Evolutionary conservation across 352 stramenopile genomes (phyloP).

Genomic region (Blastocystis sp.): DNA sequence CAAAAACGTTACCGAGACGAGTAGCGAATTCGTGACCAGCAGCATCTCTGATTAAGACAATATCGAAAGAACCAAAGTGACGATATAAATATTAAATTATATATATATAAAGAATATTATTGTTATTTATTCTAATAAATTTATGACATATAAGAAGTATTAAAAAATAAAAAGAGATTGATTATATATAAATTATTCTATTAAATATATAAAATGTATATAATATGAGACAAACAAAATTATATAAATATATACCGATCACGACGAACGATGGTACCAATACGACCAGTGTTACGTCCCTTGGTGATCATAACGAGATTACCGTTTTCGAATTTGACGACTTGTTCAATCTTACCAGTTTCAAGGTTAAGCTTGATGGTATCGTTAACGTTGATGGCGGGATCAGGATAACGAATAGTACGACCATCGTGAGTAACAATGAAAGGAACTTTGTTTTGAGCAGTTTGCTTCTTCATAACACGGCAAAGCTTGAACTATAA

Average conservation of each 20-base stretch:
- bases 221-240: too few species aligned
- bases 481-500: slow-evolving; percentile 84
- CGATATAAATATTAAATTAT: too few species aligned
- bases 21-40: slow-evolving; percentile 88
- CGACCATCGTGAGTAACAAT: slow-evolving; percentile 91
- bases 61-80: slow-evolving; percentile 95
- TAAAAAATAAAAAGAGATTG: too few species aligned
- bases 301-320: slow-evolving; percentile 86
- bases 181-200: too few species aligned
- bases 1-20: slow-evolving; percentile 83
- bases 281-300: slow-evolving; percentile 82
- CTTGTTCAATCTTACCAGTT: slow-evolving; percentile 84
- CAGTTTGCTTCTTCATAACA: slow-evolving; percentile 73
- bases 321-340: slow-evolving; percentile 92
- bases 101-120: too few species aligned
- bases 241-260: too few species aligned
- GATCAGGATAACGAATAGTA: slow-evolving; percentile 94
- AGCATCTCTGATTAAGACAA: slow-evolving; percentile 91
- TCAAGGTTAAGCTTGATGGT: slow-evolving; percentile 91
- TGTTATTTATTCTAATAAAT: too few species aligned
- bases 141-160: too few species aligned
- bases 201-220: too few species aligned
- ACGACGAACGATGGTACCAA: slow-evolving; percentile 83
- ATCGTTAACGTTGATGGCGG: slow-evolving; percentile 91
- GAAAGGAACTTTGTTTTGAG: slow-evolving; percentile 88